Percentiles rank a stretch among this genome's conserved stretches.
These are phyloP conservation scores for Fusarium drepaniforme DNA, from an alignment of 2,329 filamentous ascomycete genomes.

Conservation along the genomic window DNA sequence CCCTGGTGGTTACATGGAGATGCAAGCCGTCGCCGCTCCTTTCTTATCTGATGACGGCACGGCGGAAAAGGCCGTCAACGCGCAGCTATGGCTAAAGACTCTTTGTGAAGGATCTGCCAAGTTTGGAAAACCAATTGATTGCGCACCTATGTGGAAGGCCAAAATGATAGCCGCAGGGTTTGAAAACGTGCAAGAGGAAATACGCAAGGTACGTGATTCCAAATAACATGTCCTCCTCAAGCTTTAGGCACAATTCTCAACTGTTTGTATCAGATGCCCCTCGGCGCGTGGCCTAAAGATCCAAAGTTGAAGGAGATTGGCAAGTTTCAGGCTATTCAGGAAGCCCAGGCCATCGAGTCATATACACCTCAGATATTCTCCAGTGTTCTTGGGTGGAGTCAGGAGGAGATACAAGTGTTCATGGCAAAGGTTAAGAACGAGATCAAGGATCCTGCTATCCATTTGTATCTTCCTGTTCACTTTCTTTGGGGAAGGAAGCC, in stretches of 20 bases:
- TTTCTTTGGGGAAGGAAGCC: not conserved
- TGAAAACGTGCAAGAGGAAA: not conserved
- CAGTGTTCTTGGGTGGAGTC: not conserved
- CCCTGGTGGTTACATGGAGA: not conserved
- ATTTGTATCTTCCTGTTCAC: not conserved
- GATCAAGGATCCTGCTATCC: not conserved
- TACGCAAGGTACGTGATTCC: not conserved
- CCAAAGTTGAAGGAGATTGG: not conserved
- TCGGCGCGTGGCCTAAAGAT: not conserved
- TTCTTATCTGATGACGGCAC: not conserved
- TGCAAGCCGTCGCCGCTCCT: not conserved
- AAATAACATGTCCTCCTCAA: not conserved
- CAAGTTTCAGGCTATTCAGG: not conserved
- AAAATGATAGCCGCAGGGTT: not conserved
- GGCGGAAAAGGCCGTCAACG: not conserved
- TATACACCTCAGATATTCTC: not conserved
- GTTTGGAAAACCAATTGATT: not conserved
- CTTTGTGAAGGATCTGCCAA: not conserved
- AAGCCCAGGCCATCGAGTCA: not conserved
- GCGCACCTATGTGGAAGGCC: not conserved
- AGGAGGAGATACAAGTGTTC: not conserved
- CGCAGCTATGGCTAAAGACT: not conserved
- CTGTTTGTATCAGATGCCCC: not conserved
- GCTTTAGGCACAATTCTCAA: not conserved
- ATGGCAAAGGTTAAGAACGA: not conserved